A percentile compares a stretch with the other conserved stretches of the same genome.
These are phyloP conservation scores for Saccharum officinarum DNA, from an alignment of 176 grass and related monocot species.

Conservation along the genomic window DNA sequence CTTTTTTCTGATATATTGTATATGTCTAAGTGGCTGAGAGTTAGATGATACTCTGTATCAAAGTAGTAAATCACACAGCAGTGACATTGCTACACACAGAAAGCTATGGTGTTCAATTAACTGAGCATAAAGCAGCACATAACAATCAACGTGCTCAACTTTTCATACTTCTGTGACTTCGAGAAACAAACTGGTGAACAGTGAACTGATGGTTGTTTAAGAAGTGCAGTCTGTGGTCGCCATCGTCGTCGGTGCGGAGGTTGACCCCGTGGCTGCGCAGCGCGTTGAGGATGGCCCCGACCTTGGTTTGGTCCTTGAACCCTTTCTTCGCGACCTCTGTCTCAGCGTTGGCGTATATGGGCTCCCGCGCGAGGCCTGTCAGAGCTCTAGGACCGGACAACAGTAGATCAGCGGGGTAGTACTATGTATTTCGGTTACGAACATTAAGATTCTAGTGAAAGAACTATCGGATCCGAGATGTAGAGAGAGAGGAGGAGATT, in stretches of 20 bases:
- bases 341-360: constrained; percentile 57
- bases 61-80: neutral
- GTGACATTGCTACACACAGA: neutral
- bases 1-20: neutral
- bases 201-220: constrained; percentile 8
- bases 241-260: constrained; percentile 50
- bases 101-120: too few species aligned
- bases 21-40: neutral
- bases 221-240: constrained; percentile 32
- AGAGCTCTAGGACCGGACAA: too few species aligned
- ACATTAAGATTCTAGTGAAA: too few species aligned
- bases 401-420: too few species aligned
- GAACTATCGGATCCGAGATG: too few species aligned
- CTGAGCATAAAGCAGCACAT: neutral
- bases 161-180: neutral
- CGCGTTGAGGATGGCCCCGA: constrained; percentile 77
- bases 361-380: constrained; percentile 64
- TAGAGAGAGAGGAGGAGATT: too few species aligned
- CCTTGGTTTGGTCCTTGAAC: constrained; percentile 72
- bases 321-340: too few species aligned
- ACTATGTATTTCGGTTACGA: too few species aligned
- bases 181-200: neutral
- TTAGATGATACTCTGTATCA: neutral
- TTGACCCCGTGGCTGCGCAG: constrained; percentile 61
- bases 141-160: neutral